Conservation (phyloP, 1,139 yeast genomes). For the Lodderomyces elongisporus region DNA sequence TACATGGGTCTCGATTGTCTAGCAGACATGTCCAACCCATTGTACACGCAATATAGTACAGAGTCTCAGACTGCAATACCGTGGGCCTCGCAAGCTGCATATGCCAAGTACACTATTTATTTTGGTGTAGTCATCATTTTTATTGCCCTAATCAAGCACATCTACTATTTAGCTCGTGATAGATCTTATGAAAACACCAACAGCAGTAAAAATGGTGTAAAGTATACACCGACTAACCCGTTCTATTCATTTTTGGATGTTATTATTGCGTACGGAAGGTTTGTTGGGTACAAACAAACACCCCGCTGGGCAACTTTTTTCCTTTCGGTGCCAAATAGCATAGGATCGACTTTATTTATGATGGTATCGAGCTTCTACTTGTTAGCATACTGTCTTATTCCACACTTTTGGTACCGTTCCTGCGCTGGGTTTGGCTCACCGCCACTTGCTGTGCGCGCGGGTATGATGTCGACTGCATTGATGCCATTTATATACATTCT, state of each 20-base stretch:
- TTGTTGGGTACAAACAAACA: slow-evolving; percentile 44
- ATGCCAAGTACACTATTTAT: slow-evolving; percentile 45
- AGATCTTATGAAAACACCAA: slow-evolving; percentile 14
- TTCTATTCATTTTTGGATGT: slow-evolving; percentile 23
- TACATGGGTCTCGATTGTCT: slow-evolving; percentile 46
- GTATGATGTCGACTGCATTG: slow-evolving; percentile 48
- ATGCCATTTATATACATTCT: slow-evolving; percentile 48
- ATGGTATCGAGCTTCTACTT: slow-evolving; percentile 40
- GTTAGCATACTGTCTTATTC: slow-evolving; percentile 41
- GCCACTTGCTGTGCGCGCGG: slow-evolving; percentile 56
- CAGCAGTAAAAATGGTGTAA: background rate
- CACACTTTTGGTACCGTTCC: slow-evolving; percentile 52
- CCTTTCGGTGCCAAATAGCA: slow-evolving; percentile 49
- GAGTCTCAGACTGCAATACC: slow-evolving; percentile 36
- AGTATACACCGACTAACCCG: slow-evolving; percentile 8
- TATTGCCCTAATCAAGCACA: slow-evolving; percentile 35
- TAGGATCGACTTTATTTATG: slow-evolving; percentile 43
- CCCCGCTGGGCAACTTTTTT: slow-evolving; percentile 31
- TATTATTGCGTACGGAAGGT: slow-evolving; percentile 38
- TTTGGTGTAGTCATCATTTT: slow-evolving; percentile 37
- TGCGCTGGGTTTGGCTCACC: slow-evolving; percentile 60
- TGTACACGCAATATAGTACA: slow-evolving; percentile 19
- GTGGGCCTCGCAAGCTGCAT: slow-evolving; percentile 36
- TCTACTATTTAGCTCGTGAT: slow-evolving; percentile 34
- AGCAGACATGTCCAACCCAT: slow-evolving; percentile 27